phyloP scores from a whole-genome alignment of 306 rosid species.

The Hippophae gyantsensis region DNA sequence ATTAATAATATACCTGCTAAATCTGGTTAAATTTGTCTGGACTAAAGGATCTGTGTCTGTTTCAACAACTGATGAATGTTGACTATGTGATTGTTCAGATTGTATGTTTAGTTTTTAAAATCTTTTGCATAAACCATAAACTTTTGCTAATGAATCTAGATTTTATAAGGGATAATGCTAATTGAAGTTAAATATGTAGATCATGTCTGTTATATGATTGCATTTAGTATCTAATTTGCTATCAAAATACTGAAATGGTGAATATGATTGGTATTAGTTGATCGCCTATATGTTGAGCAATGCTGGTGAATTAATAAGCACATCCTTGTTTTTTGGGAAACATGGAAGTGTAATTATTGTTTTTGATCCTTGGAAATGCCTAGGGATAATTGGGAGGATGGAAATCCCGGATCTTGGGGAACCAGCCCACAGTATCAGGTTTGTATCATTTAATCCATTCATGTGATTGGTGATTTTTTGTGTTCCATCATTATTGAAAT shows the following conservation, averaged over 20 bases:
- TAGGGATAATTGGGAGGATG: slow-evolving; percentile 99
- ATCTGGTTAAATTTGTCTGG: no score
- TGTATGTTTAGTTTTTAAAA: not conserved
- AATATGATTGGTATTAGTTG: no score
- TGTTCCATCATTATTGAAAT: not conserved
- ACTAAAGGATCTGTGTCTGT: no score
- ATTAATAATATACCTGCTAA: not conserved
- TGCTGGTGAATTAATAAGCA: no score
- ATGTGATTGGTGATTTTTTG: not conserved
- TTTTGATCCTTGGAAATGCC: slow-evolving; percentile 14
- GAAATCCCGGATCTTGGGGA: slow-evolving; percentile 96
- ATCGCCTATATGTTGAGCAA: no score
- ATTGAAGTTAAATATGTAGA: no score
- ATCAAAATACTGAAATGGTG: no score
- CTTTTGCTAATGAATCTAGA: no score
- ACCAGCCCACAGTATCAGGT: slow-evolving; percentile 96
- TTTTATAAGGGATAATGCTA: no score
- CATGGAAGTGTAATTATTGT: not conserved
- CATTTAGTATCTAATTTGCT: no score
- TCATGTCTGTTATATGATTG: no score
- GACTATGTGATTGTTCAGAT: not conserved
- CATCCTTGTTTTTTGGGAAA: no score
- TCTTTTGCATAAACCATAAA: not conserved
- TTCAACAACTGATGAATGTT: not conserved
- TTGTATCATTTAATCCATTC: slow-evolving; percentile 1